A percentile compares a stretch with the other conserved stretches of the same genome.
phyloP scores from a whole-genome alignment of 2,329 filamentous ascomycete genomes.

The Calonectria hongkongensis region DNA sequence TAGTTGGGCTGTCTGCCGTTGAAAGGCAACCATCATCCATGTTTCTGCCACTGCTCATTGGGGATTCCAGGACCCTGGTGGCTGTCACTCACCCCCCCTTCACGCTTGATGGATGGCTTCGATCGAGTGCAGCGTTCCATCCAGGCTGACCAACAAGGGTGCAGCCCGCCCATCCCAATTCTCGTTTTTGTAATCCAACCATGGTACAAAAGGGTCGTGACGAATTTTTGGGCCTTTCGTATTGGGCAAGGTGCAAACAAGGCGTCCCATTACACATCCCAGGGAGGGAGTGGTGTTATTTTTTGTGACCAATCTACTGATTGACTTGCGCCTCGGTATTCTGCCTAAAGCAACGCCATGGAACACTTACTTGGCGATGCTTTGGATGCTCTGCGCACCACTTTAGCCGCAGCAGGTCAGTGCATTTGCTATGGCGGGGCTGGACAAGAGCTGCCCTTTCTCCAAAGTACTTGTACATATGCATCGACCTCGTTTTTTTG shows the following conservation, averaged over 20 bases:
- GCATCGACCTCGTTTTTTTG: constrained; percentile 21
- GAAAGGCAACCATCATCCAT: neutral
- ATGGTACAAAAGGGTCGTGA: constrained; percentile 10
- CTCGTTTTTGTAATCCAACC: constrained; percentile 15
- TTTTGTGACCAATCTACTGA: constrained; percentile 17
- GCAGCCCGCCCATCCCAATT: constrained; percentile 35
- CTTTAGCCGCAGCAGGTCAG: constrained; percentile 36
- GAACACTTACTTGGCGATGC: neutral
- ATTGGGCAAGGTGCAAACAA: constrained; percentile 14
- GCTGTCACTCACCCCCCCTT: constrained; percentile 12
- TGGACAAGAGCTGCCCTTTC: constrained; percentile 3
- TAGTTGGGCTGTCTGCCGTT: constrained; percentile 17
- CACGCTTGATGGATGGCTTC: constrained; percentile 19
- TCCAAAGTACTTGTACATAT: neutral
- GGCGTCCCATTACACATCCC: constrained; percentile 25
- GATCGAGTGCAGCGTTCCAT: constrained; percentile 39
- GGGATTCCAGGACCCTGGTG: constrained; percentile 28
- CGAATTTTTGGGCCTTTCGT: constrained; percentile 19
- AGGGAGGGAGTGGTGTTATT: constrained; percentile 11
- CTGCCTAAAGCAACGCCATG: constrained; percentile 17
- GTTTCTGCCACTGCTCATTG: constrained; percentile 18
- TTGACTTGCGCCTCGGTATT: constrained; percentile 18
- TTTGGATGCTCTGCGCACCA: constrained; percentile 5
- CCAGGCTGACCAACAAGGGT: constrained; percentile 34
- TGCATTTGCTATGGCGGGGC: constrained; percentile 14